Base-by-base conservation (phyloP, 768 basidiomycete genomes). In the Lepiota brunneoincarnata region DNA sequence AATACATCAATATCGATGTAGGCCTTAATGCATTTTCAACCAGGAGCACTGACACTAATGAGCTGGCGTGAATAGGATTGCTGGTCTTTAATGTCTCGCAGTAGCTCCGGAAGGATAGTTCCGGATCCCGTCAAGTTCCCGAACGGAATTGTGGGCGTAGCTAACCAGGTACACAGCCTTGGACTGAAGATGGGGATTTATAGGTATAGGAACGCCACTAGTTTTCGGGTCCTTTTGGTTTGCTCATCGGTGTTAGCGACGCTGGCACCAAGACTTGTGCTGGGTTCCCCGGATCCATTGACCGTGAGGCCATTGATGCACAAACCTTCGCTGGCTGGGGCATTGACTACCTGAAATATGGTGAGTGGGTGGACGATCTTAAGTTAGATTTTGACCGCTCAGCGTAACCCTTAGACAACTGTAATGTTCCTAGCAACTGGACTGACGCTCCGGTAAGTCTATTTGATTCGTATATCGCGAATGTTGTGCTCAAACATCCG, bases 301-400 rank as follows among this genome's bases (percentile, higher is more conserved):
- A 77, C 12, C 67, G 69, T 44, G 82, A 83, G 59, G 57, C 46
- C 10, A 64, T 76, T 31, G 82, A 82, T 63, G 82, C 80, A 1
- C 65, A 71, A 18, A 80, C 81, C 4, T 83, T 77, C 60, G 69
- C 61, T 49, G 71, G 70, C 23, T 83, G 82, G 82, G 79, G 77
- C 5, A 72, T 83, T 38, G 81, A 83, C 56, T 81, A 80, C 61
- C 63, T 82, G 54, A 82, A 82, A 72, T 82, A 82, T 61, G 79
- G 79, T 73, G 44, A n/a, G 69, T 55, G 11, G 17, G 18, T 31
- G 0, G 7, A 31, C n/a, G 34, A 24, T 12, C 31, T 42, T 31
- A 31, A 31, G 31, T 9, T 31, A 31, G 7, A 31, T 31, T 31
- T 31, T 9, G 7, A 10, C 11, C 31, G 7, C 11, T 31, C 7